A percentile compares a stretch with the other conserved stretches of the same genome.
These are phyloP conservation scores for Cyathus olla DNA, from an alignment of 1,284 basidiomycete genomes.

Conservation along the genomic window DNA sequence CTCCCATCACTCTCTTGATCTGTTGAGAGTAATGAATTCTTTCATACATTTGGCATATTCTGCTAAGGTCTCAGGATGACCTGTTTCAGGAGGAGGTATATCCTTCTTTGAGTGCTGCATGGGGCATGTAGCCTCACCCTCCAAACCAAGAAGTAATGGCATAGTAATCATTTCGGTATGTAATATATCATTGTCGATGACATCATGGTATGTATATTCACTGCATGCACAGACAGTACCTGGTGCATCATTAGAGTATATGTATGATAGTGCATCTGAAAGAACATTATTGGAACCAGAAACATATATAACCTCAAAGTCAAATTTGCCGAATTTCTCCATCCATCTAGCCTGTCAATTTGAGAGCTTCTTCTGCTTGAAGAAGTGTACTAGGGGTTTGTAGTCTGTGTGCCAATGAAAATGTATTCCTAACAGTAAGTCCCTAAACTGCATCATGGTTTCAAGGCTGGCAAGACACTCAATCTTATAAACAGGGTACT, in stretches of 20 bases:
- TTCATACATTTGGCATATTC: conserved; percentile 7
- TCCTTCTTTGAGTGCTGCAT: neutral
- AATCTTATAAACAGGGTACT: conserved; percentile 48
- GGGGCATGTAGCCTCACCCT: conserved; percentile 10
- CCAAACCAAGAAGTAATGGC: conserved; percentile 18
- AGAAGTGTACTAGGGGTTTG: conserved; percentile 40
- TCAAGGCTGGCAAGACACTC: conserved; percentile 48
- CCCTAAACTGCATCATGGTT: conserved; percentile 38
- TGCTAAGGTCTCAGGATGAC: conserved; percentile 5
- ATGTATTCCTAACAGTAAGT: conserved; percentile 37
- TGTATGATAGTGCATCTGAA: conserved; percentile 39
- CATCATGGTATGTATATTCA: conserved; percentile 32
- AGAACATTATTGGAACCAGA: conserved; percentile 41
- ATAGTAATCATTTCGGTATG: conserved; percentile 10
- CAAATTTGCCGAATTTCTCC: conserved; percentile 39
- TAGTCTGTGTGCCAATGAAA: conserved; percentile 52
- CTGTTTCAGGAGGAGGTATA: conserved; percentile 5
- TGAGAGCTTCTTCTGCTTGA: conserved; percentile 42
- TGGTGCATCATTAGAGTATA: conserved; percentile 34
- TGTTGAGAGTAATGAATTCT: neutral
- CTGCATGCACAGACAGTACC: conserved; percentile 21
- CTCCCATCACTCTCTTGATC: conserved; percentile 22
- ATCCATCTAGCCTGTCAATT: conserved; percentile 49
- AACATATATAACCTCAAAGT: conserved; percentile 41
- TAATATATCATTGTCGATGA: conserved; percentile 12